phyloP scores from a whole-genome alignment of 495 filamentous ascomycete species.

The Trichodelitschia bisporula region DNA sequence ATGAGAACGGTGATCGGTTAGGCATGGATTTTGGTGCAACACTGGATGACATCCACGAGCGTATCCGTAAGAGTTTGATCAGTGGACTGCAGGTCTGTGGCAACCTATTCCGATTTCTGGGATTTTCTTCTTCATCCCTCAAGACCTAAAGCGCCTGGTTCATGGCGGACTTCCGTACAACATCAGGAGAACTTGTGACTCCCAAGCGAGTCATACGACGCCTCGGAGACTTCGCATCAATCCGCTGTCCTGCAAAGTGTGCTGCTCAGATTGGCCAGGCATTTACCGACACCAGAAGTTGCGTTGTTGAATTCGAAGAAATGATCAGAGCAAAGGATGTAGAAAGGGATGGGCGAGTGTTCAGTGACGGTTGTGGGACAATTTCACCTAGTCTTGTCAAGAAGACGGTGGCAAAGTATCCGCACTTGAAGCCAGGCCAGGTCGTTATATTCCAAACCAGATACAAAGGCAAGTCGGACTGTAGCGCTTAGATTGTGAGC shows the following conservation, averaged over 20 bases:
- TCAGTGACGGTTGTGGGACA: constrained; percentile 59
- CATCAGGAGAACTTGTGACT: constrained; percentile 17
- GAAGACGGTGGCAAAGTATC: constrained; percentile 5
- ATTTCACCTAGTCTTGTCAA: constrained; percentile 32
- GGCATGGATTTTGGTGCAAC: constrained; percentile 26
- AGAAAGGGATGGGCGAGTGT: constrained; percentile 22
- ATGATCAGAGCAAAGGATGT: constrained; percentile 7
- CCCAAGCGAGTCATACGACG: constrained; percentile 27
- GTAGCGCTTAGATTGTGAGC: neutral
- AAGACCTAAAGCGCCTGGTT: constrained; percentile 48
- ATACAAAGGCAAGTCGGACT: constrained; percentile 23
- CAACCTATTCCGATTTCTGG: constrained; percentile 39
- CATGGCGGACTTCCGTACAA: constrained; percentile 36
- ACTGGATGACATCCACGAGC: constrained; percentile 30
- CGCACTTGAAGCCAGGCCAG: constrained; percentile 4
- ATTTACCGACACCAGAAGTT: constrained; percentile 47
- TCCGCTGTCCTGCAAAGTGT: constrained; percentile 44
- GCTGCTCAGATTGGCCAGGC: constrained; percentile 68
- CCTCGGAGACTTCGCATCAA: constrained; percentile 39
- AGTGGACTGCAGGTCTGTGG: constrained; percentile 37
- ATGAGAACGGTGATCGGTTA: constrained; percentile 45
- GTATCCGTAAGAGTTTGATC: constrained; percentile 19
- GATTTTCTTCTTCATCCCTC: constrained; percentile 63
- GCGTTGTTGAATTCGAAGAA: constrained; percentile 19
- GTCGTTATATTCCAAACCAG: constrained; percentile 51